Conservation (phyloP, 129 eudicot genomes). For the Mikania micrantha region DNA sequence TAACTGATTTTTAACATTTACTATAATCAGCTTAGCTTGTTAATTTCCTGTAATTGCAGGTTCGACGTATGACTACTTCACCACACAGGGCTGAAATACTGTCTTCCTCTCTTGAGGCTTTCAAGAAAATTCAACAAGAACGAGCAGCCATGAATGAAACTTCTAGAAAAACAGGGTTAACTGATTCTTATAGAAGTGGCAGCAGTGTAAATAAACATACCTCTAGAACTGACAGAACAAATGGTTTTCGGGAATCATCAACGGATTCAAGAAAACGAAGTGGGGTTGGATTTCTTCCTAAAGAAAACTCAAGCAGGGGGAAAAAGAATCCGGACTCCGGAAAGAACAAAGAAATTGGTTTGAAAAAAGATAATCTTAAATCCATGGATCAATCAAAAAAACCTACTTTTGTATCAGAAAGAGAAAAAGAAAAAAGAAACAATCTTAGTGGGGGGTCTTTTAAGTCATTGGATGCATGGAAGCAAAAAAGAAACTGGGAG, state of each 20-base stretch:
- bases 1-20: too few species aligned
- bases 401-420: slow-evolving; percentile 33
- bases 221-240: slow-evolving; percentile 18
- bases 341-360: slow-evolving; percentile 46
- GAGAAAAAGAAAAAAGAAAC: slow-evolving; percentile 65
- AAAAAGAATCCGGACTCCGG: slow-evolving; percentile 47
- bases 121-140: slow-evolving; percentile 83
- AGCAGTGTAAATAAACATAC: slow-evolving; percentile 22
- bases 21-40: slow-evolving; percentile 6
- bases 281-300: slow-evolving; percentile 28
- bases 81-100: slow-evolving; percentile 93
- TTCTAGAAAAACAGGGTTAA: slow-evolving; percentile 29
- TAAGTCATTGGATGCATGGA: slow-evolving; percentile 94
- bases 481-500: slow-evolving; percentile 92
- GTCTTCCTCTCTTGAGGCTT: slow-evolving; percentile 94
- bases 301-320: slow-evolving; percentile 45
- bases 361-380: slow-evolving; percentile 35
- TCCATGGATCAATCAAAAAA: slow-evolving; percentile 46
- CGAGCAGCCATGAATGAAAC: slow-evolving; percentile 43
- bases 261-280: slow-evolving; percentile 42
- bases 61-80: slow-evolving; percentile 97
- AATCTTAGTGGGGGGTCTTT: slow-evolving; percentile 27
- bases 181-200: slow-evolving; percentile 24
- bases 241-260: slow-evolving; percentile 32
- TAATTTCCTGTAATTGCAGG: slow-evolving; percentile 37